Evolutionary conservation across 345 rosid species (phyloP).

Genomic region (Anastatica hierochuntica): DNA sequence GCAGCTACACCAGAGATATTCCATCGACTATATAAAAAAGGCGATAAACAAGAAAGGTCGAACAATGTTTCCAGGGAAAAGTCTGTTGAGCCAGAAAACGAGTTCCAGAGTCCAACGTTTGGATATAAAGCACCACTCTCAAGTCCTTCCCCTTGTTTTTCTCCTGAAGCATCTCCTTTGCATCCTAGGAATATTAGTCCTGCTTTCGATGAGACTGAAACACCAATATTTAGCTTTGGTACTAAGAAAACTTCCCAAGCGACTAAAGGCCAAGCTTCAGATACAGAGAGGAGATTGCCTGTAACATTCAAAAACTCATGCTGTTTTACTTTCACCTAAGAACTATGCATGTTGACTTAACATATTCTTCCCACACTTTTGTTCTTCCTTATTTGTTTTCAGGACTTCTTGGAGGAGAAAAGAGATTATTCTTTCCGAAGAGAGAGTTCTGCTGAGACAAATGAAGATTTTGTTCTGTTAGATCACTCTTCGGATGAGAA

Average conservation of each 20-base stretch:
- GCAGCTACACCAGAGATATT: conserved; percentile 28
- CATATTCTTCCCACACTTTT: conserved; percentile 18
- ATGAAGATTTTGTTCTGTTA: conserved; percentile 31
- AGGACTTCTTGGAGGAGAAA: conserved; percentile 43
- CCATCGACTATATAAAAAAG: conserved; percentile 23
- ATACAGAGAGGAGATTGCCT: conserved; percentile 30
- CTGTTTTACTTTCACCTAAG: background rate
- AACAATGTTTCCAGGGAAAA: conserved; percentile 25
- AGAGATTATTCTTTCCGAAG: conserved; percentile 31
- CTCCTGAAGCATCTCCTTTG: conserved; percentile 33
- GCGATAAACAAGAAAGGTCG: conserved; percentile 29
- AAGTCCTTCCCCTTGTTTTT: conserved; percentile 35
- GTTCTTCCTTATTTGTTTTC: conserved; percentile 38
- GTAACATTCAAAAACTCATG: conserved; percentile 43
- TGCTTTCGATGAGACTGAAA: conserved; percentile 24
- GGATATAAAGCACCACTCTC: conserved; percentile 33
- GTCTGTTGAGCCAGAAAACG: conserved; percentile 29
- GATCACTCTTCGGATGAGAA: conserved; percentile 44
- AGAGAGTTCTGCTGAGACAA: conserved; percentile 22
- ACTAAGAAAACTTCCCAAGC: conserved; percentile 31
- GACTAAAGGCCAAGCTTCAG: conserved; percentile 27
- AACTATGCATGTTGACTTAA: conserved; percentile 6
- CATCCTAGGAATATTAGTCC: conserved; percentile 33
- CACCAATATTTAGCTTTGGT: conserved; percentile 29
- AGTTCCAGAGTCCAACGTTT: conserved; percentile 57